These are phyloP conservation scores for Chlamydomonas reinhardtii DNA, from an alignment of 163 green algal genomes.

Conservation along the genomic window DNA sequence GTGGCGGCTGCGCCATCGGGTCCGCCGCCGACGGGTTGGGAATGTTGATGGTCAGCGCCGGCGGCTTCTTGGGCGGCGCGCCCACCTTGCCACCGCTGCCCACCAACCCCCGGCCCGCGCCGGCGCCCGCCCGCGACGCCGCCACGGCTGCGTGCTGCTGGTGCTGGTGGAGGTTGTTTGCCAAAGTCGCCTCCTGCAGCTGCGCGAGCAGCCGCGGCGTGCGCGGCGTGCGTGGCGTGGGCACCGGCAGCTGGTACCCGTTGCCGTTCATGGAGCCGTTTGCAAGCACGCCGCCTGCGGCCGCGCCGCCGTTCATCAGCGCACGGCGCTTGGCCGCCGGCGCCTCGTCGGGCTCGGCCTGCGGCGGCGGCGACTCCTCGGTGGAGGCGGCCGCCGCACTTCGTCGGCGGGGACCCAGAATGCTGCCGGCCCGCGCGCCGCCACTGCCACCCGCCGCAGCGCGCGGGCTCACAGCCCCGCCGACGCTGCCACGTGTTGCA, in stretches of 20 bases:
- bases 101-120: background rate
- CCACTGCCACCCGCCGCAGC: no score
- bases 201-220: conserved; percentile 14
- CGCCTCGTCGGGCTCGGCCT: background rate
- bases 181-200: conserved; percentile 1
- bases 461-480: background rate
- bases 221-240: background rate
- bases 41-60: conserved; percentile 44
- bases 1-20: background rate
- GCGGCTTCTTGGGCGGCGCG: conserved; percentile 26
- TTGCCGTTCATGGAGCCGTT: background rate
- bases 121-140: background rate
- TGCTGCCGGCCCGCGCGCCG: no score
- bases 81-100: background rate
- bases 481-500: background rate
- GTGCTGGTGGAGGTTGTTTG: background rate
- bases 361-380: background rate
- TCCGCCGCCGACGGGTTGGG: conserved; percentile 33
- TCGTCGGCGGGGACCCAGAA: conserved; percentile 23
- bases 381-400: background rate
- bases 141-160: background rate
- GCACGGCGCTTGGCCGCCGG: conserved; percentile 14
- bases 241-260: background rate
- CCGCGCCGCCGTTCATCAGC: background rate
- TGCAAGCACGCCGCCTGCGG: background rate